These are phyloP conservation scores for Cicer yamashitae DNA, from an alignment of 306 rosid genomes.

Conservation along the genomic window DNA sequence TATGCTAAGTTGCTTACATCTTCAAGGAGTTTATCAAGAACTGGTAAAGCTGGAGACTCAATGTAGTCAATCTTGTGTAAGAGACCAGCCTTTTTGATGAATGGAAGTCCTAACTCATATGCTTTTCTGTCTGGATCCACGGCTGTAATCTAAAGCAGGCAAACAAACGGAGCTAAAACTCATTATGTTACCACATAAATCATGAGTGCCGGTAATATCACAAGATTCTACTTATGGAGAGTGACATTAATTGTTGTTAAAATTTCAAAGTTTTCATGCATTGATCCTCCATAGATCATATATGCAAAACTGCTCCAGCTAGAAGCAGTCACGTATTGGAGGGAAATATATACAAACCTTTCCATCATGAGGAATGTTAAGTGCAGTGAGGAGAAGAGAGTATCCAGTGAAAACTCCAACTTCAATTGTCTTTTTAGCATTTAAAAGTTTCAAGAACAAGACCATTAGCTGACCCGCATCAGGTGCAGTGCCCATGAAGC, in stretches of 20 bases:
- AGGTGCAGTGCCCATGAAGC: slow-evolving; percentile 48
- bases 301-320: background rate
- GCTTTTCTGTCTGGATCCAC: slow-evolving; percentile 52
- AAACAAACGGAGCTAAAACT: background rate
- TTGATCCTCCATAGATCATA: background rate
- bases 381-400: slow-evolving; percentile 77
- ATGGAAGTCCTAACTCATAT: slow-evolving; percentile 59
- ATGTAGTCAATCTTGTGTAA: slow-evolving; percentile 63
- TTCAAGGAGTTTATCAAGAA: slow-evolving; percentile 49
- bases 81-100: slow-evolving; percentile 62
- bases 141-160: slow-evolving; percentile 51
- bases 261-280: background rate
- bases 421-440: slow-evolving; percentile 58
- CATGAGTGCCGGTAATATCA: background rate
- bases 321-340: background rate
- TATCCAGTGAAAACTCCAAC: slow-evolving; percentile 73
- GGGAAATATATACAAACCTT: slow-evolving; percentile 39
- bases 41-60: slow-evolving; percentile 49
- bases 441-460: slow-evolving; percentile 42
- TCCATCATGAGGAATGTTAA: slow-evolving; percentile 61
- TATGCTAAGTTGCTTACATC: slow-evolving; percentile 46
- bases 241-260: background rate
- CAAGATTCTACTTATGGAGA: background rate
- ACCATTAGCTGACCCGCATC: slow-evolving; percentile 48
- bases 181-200: background rate